Conservation (phyloP, 441 rosid genomes). For the Lagerstroemia fauriei region DNA sequence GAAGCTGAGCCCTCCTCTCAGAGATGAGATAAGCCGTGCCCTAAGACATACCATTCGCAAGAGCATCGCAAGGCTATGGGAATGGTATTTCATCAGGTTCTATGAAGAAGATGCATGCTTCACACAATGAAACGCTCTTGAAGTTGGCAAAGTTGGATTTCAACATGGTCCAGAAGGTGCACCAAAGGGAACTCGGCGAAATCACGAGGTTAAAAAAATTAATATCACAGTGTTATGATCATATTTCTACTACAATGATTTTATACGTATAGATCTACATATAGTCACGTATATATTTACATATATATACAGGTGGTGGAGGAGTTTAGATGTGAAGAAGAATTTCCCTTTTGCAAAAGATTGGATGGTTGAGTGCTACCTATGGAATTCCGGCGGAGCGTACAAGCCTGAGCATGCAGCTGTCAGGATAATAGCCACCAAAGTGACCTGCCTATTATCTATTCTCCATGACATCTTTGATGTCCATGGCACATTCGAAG, state of each 20-base stretch:
- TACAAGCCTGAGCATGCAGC: conserved; percentile 41
- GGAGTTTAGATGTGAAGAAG: conserved; percentile 23
- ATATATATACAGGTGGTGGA: conserved; percentile 45
- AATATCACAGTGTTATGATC: too few relatives aligned
- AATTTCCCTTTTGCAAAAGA: conserved; percentile 48
- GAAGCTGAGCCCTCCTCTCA: background rate
- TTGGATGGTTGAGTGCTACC: conserved; percentile 44
- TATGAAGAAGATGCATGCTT: conserved; percentile 1
- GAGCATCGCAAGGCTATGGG: conserved; percentile 18
- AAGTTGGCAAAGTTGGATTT: conserved; percentile 28
- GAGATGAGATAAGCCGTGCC: conserved; percentile 1
- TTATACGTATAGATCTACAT: too few relatives aligned
- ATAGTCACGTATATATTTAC: too few relatives aligned
- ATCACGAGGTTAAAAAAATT: conserved; percentile 22
- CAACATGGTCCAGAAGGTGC: conserved; percentile 30
- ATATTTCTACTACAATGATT: too few relatives aligned
- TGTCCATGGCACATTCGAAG: conserved; percentile 42
- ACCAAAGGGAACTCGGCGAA: conserved; percentile 30
- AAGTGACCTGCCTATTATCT: conserved; percentile 32
- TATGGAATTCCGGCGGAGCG: conserved; percentile 46
- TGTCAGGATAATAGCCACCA: conserved; percentile 35
- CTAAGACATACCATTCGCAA: conserved; percentile 9
- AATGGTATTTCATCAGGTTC: background rate
- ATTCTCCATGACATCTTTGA: conserved; percentile 53
- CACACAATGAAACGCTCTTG: background rate